phyloP scores from a whole-genome alignment of 441 rosid genomes.

The Erysimum cheiri region DNA sequence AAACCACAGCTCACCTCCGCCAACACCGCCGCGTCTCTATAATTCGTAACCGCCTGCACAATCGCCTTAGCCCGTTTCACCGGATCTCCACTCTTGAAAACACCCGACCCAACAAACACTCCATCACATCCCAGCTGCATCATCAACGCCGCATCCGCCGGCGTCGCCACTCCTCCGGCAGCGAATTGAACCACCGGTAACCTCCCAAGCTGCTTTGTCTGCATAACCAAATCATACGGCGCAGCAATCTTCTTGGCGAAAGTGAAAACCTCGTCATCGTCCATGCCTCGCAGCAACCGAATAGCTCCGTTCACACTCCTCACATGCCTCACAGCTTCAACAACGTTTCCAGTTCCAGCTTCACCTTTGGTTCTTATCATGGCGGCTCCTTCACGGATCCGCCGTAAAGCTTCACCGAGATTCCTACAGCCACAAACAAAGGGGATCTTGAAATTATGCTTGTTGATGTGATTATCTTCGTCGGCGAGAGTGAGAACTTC shows the following conservation, averaged over 20 bases:
- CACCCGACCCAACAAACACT: slow-evolving; percentile 88
- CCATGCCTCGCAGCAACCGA: slow-evolving; percentile 67
- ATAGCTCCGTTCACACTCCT: slow-evolving; percentile 88
- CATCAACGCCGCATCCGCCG: slow-evolving; percentile 92
- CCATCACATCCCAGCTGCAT: slow-evolving; percentile 94
- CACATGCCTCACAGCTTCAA: slow-evolving; percentile 88
- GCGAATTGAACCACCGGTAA: slow-evolving; percentile 92
- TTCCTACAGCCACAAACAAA: slow-evolving; percentile 92
- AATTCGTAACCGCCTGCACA: slow-evolving; percentile 87
- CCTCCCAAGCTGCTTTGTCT: slow-evolving; percentile 90
- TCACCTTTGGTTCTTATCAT: slow-evolving; percentile 93
- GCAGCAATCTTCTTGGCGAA: slow-evolving; percentile 80
- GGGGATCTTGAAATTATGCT: slow-evolving; percentile 83
- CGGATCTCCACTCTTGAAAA: slow-evolving; percentile 91
- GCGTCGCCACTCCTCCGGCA: slow-evolving; percentile 93
- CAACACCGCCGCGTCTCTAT: slow-evolving; percentile 71
- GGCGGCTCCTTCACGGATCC: slow-evolving; percentile 89
- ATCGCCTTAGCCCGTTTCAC: slow-evolving; percentile 80
- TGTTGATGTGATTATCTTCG: slow-evolving; percentile 86
- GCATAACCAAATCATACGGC: slow-evolving; percentile 87
- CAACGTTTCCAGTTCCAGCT: slow-evolving; percentile 85
- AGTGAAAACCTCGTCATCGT: slow-evolving; percentile 80
- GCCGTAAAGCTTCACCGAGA: slow-evolving; percentile 79
- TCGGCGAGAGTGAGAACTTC: slow-evolving; percentile 81
- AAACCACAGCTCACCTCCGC: slow-evolving; percentile 85